Evolutionary conservation across 495 filamentous ascomycete species (phyloP).

Genomic region (Penicillium odoratum): DNA sequence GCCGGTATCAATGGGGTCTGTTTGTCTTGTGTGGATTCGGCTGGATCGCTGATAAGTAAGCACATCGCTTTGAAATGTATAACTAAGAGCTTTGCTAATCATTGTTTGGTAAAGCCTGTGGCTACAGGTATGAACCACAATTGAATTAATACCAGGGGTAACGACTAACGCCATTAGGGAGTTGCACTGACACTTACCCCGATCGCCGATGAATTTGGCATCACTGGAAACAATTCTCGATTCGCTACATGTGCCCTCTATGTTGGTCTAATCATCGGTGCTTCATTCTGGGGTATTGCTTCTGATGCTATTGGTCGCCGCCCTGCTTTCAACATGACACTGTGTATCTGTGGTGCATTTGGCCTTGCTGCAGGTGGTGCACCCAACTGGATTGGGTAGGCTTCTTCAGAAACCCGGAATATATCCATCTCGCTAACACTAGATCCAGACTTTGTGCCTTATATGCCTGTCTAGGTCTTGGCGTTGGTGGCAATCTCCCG

Average conservation of each 20-base stretch:
- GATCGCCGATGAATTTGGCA: constrained; percentile 45
- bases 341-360: constrained; percentile 56
- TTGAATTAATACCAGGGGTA: not conserved
- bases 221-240: constrained; percentile 39
- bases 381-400: constrained; percentile 42
- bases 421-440: constrained; percentile 4
- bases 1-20: constrained; percentile 78
- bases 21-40: constrained; percentile 79
- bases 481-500: constrained; percentile 53
- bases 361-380: constrained; percentile 53
- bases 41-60: constrained; percentile 62
- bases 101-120: constrained; percentile 32
- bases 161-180: constrained; percentile 34
- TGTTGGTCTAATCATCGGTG: constrained; percentile 55
- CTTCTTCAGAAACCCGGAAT: not conserved
- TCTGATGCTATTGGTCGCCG: constrained; percentile 61
- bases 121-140: constrained; percentile 29
- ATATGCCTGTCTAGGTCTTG: constrained; percentile 45
- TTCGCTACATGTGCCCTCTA: constrained; percentile 49
- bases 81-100: constrained; percentile 9
- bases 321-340: constrained; percentile 58
- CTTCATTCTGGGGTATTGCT: constrained; percentile 60
- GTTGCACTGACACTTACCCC: constrained; percentile 49
- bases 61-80: not conserved
- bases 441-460: constrained; percentile 33